These are phyloP conservation scores for Xylariaceae sp. DNA, from an alignment of 2,329 filamentous ascomycete genomes.

Conservation along the genomic window DNA sequence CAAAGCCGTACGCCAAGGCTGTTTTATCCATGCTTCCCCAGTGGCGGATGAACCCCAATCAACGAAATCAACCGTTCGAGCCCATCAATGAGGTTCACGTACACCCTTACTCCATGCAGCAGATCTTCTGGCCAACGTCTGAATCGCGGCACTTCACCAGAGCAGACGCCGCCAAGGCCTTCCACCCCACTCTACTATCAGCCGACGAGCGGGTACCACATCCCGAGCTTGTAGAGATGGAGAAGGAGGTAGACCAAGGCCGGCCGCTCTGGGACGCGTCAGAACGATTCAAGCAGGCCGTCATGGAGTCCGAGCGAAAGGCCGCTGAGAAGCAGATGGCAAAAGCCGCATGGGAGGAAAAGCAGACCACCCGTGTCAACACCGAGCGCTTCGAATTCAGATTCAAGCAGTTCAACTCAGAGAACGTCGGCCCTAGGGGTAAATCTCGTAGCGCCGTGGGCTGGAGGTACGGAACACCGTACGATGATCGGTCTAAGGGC, in stretches of 20 bases:
- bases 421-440: constrained; percentile 61
- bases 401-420: constrained; percentile 64
- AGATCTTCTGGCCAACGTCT: constrained; percentile 68
- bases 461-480: constrained; percentile 68
- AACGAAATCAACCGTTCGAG: constrained; percentile 58
- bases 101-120: constrained; percentile 66
- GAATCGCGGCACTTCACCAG: constrained; percentile 69
- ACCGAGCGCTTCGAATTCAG: constrained; percentile 66
- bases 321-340: constrained; percentile 47
- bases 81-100: constrained; percentile 69
- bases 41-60: constrained; percentile 61
- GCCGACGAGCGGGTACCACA: constrained; percentile 67
- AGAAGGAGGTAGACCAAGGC: constrained; percentile 52
- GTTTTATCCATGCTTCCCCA: constrained; percentile 81
- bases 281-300: constrained; percentile 47
- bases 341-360: constrained; percentile 42
- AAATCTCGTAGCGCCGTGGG: constrained; percentile 59
- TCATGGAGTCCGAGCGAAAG: constrained; percentile 49
- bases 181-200: constrained; percentile 64
- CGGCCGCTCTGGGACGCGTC: constrained; percentile 45
- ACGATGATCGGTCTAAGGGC: constrained; percentile 67
- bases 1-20: constrained; percentile 76
- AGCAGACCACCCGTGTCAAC: constrained; percentile 52
- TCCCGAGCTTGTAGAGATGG: constrained; percentile 64
- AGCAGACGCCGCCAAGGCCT: constrained; percentile 68